These are phyloP conservation scores for Xanthoparmelia taractica DNA, from an alignment of 495 filamentous ascomycete genomes.

Conservation along the genomic window DNA sequence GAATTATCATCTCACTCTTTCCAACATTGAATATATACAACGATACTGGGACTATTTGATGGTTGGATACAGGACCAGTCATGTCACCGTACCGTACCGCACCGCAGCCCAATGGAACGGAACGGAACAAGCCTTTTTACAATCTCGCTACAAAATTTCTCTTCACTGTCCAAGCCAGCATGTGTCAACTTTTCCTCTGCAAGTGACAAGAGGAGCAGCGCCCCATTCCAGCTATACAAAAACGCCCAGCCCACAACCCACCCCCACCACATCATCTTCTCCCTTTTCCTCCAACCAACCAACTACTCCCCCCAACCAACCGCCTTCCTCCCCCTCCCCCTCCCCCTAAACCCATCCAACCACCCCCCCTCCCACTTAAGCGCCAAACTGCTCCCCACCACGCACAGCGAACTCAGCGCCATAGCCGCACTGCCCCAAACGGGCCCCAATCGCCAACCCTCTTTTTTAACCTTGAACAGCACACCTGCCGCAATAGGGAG, in stretches of 20 bases:
- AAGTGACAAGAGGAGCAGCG: too few relatives aligned
- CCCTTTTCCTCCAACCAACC: neutral
- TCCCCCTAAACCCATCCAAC: neutral
- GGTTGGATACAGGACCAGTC: too few relatives aligned
- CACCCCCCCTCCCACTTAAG: constrained; percentile 41
- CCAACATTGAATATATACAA: too few relatives aligned
- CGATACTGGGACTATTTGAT: too few relatives aligned
- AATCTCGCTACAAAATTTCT: too few relatives aligned
- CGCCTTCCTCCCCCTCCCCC: neutral
- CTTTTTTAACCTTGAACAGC: constrained; percentile 50
- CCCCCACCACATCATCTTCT: neutral
- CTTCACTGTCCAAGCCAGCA: too few relatives aligned
- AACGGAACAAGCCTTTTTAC: too few relatives aligned
- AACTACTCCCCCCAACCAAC: neutral
- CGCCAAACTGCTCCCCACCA: constrained; percentile 64
- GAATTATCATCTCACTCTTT: too few relatives aligned
- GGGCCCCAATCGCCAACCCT: constrained; percentile 52
- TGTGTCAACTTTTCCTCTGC: too few relatives aligned
- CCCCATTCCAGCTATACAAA: too few relatives aligned
- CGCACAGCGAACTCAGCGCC: constrained; percentile 77
- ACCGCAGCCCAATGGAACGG: too few relatives aligned
- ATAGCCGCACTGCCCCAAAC: constrained; percentile 84
- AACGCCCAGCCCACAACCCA: neutral
- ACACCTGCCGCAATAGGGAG: constrained; percentile 80
- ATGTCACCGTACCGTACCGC: too few relatives aligned